Evolutionary conservation across 2,329 filamentous ascomycete genomes (phyloP).

Genomic region (Verticillium alfalfae): DNA sequence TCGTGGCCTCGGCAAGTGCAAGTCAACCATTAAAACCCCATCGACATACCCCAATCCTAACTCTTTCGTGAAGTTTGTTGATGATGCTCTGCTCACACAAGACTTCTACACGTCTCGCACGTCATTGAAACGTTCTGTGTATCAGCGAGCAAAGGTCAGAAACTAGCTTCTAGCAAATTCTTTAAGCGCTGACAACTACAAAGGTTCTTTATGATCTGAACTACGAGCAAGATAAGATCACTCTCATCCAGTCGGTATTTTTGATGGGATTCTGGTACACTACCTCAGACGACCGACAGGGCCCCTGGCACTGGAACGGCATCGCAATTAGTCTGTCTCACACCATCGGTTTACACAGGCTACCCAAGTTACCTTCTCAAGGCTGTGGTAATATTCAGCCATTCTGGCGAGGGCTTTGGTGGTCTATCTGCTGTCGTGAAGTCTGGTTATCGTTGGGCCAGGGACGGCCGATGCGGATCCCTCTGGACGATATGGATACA

Average conservation of each 20-base stretch:
- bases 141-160: slow-evolving; percentile 26
- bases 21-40: slow-evolving; percentile 6
- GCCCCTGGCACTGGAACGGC: slow-evolving; percentile 40
- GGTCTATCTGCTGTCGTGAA: slow-evolving; percentile 4
- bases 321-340: slow-evolving; percentile 34
- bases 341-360: slow-evolving; percentile 32
- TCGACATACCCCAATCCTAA: neutral
- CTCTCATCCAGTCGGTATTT: slow-evolving; percentile 32
- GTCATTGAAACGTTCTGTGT: slow-evolving; percentile 27
- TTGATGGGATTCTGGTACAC: slow-evolving; percentile 35
- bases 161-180: neutral
- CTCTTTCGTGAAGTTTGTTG: neutral
- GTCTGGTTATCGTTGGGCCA: slow-evolving; percentile 7
- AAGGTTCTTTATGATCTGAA: slow-evolving; percentile 22
- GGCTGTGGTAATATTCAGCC: slow-evolving; percentile 1
- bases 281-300: slow-evolving; percentile 30
- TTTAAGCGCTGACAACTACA: neutral
- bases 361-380: slow-evolving; percentile 2
- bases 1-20: slow-evolving; percentile 21
- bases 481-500: slow-evolving; percentile 1
- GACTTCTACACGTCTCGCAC: slow-evolving; percentile 18
- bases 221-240: slow-evolving; percentile 29
- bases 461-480: slow-evolving; percentile 7
- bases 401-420: slow-evolving; percentile 2
- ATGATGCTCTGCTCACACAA: slow-evolving; percentile 1